Percentiles rank a stretch among this genome's conserved stretches.
Evolutionary conservation across 495 filamentous ascomycete species (phyloP).

Genomic region (Aspergillus nanangensis): DNA sequence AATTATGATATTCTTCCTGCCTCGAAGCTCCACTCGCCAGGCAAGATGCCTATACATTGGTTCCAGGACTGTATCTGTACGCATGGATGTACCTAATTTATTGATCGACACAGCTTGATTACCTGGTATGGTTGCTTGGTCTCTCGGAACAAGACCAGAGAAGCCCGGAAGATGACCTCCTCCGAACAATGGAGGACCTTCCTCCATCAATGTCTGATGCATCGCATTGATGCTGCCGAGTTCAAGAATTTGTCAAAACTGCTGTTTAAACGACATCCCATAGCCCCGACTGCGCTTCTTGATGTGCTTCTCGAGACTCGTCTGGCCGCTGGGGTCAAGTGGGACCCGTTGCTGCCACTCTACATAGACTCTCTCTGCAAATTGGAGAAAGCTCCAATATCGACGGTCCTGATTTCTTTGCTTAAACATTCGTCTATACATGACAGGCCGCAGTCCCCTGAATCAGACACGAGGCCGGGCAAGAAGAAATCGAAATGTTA

Average conservation of each 20-base stretch:
- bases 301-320: conserved; percentile 57
- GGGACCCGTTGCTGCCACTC: conserved; percentile 60
- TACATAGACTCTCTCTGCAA: conserved; percentile 62
- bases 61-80: conserved; percentile 1
- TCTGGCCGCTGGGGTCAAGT: conserved; percentile 37
- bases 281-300: conserved; percentile 43
- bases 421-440: conserved; percentile 52
- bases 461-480: conserved; percentile 7
- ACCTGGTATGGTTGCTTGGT: conserved; percentile 8
- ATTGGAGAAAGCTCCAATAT: conserved; percentile 46
- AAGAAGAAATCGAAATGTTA: conserved; percentile 20
- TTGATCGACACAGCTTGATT: neutral
- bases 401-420: conserved; percentile 53
- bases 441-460: conserved; percentile 17
- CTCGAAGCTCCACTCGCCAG: neutral
- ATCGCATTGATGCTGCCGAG: conserved; percentile 39
- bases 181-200: conserved; percentile 42
- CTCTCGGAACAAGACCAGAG: neutral
- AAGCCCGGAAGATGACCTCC: conserved; percentile 13
- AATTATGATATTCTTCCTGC: conserved; percentile 2
- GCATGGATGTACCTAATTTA: conserved; percentile 1
- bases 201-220: conserved; percentile 38
- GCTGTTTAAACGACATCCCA: conserved; percentile 24
- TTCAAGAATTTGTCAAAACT: conserved; percentile 36
- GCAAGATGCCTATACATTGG: conserved; percentile 14